A percentile compares a stretch with the other conserved stretches of the same genome.
These are phyloP conservation scores for Poa annua DNA, from an alignment of 176 grass and related monocot genomes.

Conservation along the genomic window DNA sequence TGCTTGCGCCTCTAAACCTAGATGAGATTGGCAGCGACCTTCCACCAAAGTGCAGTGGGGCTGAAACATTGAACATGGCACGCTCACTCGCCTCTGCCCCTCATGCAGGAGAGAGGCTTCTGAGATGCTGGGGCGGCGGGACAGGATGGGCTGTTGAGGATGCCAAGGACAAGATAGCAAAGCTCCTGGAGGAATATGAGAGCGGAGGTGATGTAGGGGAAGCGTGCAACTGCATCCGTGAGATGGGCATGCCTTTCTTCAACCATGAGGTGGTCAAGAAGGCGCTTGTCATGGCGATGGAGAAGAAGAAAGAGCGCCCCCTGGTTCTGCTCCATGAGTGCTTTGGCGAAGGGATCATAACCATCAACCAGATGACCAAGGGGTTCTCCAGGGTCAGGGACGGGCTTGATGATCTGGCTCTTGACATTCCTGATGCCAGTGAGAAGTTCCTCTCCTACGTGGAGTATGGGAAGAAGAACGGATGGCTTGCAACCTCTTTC, in stretches of 20 bases:
- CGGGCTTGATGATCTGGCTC: conserved; percentile 89
- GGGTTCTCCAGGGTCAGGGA: conserved; percentile 88
- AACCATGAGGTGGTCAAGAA: conserved; percentile 98
- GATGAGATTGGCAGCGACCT: conserved; percentile 88
- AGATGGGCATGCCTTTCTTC: conserved; percentile 90
- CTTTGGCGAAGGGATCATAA: conserved; percentile 91
- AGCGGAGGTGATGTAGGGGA: conserved; percentile 86
- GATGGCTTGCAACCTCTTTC: conserved; percentile 74
- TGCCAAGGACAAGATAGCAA: conserved; percentile 85
- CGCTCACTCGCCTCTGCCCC: conserved; percentile 74
- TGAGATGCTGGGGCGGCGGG: conserved; percentile 94
- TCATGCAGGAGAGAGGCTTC: conserved; percentile 90
- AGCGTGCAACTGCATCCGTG: conserved; percentile 92
- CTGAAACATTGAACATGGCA: conserved; percentile 76
- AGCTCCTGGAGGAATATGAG: conserved; percentile 92
- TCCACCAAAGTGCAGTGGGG: conserved; percentile 74
- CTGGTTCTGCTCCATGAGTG: conserved; percentile 73
- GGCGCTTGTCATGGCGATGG: conserved; percentile 85
- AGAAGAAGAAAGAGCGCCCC: conserved; percentile 74
- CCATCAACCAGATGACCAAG: conserved; percentile 94
- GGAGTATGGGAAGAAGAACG: conserved; percentile 58
- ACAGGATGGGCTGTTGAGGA: conserved; percentile 88
- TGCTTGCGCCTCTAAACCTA: conserved; percentile 81
- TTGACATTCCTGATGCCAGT: conserved; percentile 85
- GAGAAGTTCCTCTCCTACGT: conserved; percentile 75